Evolutionary conservation across 352 stramenopile species (phyloP).

Genomic region (Phytophthora europaea): DNA sequence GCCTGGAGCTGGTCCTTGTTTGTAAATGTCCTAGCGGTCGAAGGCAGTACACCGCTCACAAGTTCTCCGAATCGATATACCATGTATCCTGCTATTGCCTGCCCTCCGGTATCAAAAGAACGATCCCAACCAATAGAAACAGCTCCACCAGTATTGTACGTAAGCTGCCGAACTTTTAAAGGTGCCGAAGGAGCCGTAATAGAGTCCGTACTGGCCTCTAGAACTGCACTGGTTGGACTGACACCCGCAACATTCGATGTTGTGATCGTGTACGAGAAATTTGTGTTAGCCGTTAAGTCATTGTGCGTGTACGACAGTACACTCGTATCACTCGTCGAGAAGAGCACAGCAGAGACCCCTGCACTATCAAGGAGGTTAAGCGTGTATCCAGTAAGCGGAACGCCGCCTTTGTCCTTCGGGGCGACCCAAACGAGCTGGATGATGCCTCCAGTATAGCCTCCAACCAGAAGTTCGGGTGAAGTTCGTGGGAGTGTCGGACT

Average conservation of each 20-base stretch:
- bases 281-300: slow-evolving; percentile 56
- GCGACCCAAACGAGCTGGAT: slow-evolving; percentile 47
- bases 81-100: slow-evolving; percentile 54
- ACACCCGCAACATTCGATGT: slow-evolving; percentile 47
- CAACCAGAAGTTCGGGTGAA: slow-evolving; percentile 34
- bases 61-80: slow-evolving; percentile 59
- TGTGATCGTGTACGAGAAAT: slow-evolving; percentile 59
- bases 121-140: slow-evolving; percentile 69
- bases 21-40: slow-evolving; percentile 35
- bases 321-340: slow-evolving; percentile 25
- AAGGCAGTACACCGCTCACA: slow-evolving; percentile 37
- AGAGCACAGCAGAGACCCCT: slow-evolving; percentile 32
- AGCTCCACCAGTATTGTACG: slow-evolving; percentile 58
- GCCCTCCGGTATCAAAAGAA: slow-evolving; percentile 63
- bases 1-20: slow-evolving; percentile 48
- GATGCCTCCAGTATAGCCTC: slow-evolving; percentile 43
- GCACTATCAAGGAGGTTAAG: slow-evolving; percentile 33
- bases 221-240: slow-evolving; percentile 42
- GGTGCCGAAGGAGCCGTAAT: slow-evolving; percentile 61
- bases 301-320: slow-evolving; percentile 51
- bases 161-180: slow-evolving; percentile 49
- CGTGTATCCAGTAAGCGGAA: slow-evolving; percentile 42
- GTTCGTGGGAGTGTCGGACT: slow-evolving; percentile 33
- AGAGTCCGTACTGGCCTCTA: slow-evolving; percentile 47
- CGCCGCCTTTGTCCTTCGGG: slow-evolving; percentile 44